Evolutionary conservation across 2,329 filamentous ascomycete species (phyloP).

Genomic region (Daldinia sp.): DNA sequence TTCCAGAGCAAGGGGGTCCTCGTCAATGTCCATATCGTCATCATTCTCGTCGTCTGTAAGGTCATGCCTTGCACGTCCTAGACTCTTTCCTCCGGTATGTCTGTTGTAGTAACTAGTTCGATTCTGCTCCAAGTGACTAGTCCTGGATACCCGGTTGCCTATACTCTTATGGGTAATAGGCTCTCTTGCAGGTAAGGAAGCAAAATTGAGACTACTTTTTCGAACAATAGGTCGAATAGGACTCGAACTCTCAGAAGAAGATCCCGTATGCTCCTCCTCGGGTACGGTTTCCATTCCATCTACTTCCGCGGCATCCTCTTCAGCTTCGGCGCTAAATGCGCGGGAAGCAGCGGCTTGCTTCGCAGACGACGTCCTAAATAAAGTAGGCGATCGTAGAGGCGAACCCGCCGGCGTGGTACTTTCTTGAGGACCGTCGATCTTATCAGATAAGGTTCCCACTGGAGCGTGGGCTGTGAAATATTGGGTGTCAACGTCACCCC

Average conservation of each 20-base stretch:
- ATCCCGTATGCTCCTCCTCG: slow-evolving; percentile 51
- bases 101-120: slow-evolving; percentile 78
- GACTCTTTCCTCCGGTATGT: slow-evolving; percentile 76
- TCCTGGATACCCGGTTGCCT: slow-evolving; percentile 75
- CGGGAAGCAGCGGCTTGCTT: slow-evolving; percentile 21
- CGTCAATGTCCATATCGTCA: slow-evolving; percentile 56
- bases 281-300: slow-evolving; percentile 41
- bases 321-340: slow-evolving; percentile 20
- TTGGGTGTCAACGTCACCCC: slow-evolving; percentile 40
- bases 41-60: slow-evolving; percentile 52
- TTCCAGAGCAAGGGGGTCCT: slow-evolving; percentile 53
- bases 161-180: slow-evolving; percentile 88
- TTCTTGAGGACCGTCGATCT: slow-evolving; percentile 36
- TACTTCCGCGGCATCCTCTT: slow-evolving; percentile 24
- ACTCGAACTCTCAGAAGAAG: slow-evolving; percentile 75
- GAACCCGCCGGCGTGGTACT: slow-evolving; percentile 48
- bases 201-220: slow-evolving; percentile 96
- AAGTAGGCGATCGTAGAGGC: slow-evolving; percentile 33
- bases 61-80: slow-evolving; percentile 61
- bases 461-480: slow-evolving; percentile 43
- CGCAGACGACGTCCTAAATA: slow-evolving; percentile 29
- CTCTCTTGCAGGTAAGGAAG: slow-evolving; percentile 89
- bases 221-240: slow-evolving; percentile 79
- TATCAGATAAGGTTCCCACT: slow-evolving; percentile 30
- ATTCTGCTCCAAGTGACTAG: slow-evolving; percentile 78